Percentiles rank a stretch among this genome's conserved stretches.
Evolutionary conservation across 2,329 filamentous ascomycete species (phyloP).

Genomic region (Sarocladium kiliense): DNA sequence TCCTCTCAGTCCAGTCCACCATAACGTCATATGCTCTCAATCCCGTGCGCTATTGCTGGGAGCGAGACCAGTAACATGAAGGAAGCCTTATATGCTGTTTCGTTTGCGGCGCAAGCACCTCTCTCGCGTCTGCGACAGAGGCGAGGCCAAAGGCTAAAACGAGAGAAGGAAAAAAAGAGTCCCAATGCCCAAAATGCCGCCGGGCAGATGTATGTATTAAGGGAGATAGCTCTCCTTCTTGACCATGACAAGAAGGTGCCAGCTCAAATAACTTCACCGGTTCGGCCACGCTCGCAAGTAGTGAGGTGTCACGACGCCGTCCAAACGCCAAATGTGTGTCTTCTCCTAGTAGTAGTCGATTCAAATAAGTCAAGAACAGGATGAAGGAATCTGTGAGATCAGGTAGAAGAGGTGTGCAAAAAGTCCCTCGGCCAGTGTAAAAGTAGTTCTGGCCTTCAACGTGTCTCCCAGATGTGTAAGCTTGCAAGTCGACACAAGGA

Average conservation of each 20-base stretch:
- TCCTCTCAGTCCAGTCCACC: background rate
- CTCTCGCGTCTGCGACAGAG: background rate
- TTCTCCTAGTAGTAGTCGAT: background rate
- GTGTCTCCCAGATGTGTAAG: background rate
- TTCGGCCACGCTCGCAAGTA: background rate
- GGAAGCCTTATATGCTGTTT: conserved; percentile 6
- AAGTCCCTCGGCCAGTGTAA: background rate
- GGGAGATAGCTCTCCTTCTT: background rate
- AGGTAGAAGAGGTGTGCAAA: background rate
- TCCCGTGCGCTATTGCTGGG: background rate
- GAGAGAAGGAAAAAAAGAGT: background rate
- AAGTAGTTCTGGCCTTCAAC: background rate
- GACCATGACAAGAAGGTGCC: background rate
- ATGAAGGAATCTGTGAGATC: background rate
- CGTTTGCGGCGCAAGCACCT: background rate
- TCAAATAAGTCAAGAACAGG: background rate
- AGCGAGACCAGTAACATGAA: background rate
- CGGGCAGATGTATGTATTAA: background rate
- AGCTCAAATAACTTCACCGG: background rate
- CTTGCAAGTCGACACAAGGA: conserved; percentile 4
- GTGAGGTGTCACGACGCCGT: background rate
- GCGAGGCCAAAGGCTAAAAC: background rate
- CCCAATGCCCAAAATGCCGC: background rate
- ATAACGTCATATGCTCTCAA: background rate
- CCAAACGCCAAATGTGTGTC: conserved; percentile 8